Evolutionary conservation across 495 filamentous ascomycete genomes (phyloP).

Genomic region (Trichoderma erinaceum): DNA sequence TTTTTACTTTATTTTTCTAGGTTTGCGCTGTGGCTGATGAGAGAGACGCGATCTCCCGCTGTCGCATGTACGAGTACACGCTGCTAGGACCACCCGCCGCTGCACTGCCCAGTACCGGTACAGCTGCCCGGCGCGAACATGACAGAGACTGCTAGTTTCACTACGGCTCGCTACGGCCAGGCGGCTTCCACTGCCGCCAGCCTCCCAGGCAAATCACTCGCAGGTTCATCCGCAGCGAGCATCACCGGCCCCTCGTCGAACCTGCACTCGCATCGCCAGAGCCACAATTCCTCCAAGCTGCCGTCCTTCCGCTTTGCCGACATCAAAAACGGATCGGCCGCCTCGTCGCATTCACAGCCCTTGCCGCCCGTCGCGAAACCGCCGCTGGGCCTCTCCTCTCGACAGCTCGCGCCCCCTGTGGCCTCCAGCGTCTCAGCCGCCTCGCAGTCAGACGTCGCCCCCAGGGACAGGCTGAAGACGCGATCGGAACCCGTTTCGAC

Average conservation of each 20-base stretch:
- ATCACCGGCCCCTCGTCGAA: conserved; percentile 22
- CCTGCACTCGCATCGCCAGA: conserved; percentile 42
- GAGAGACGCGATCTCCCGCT: conserved; percentile 4
- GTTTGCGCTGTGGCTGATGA: conserved; percentile 7
- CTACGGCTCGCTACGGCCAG: conserved; percentile 2
- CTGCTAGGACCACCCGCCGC: conserved; percentile 18
- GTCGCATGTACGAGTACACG: conserved; percentile 14
- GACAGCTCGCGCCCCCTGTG: conserved; percentile 4
- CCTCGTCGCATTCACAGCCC: conserved; percentile 27
- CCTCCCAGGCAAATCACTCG: conserved; percentile 17
- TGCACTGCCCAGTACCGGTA: conserved; percentile 2
- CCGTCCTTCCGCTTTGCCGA: conserved; percentile 45
- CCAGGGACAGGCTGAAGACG: conserved; percentile 17
- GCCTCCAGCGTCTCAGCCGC: neutral
- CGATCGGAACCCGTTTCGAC: conserved; percentile 14
- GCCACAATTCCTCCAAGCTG: conserved; percentile 45
- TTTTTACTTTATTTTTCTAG: neutral
- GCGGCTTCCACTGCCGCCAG: conserved; percentile 8
- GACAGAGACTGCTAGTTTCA: conserved; percentile 11
- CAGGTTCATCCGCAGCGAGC: conserved; percentile 18
- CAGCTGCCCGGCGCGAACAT: neutral
- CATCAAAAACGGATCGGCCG: conserved; percentile 35
- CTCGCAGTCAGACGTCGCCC: conserved; percentile 18
- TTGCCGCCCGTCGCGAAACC: conserved; percentile 1
- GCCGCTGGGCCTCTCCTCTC: neutral